Conservation (phyloP, 305 asterid genomes). For the Rubia balearica region DNA sequence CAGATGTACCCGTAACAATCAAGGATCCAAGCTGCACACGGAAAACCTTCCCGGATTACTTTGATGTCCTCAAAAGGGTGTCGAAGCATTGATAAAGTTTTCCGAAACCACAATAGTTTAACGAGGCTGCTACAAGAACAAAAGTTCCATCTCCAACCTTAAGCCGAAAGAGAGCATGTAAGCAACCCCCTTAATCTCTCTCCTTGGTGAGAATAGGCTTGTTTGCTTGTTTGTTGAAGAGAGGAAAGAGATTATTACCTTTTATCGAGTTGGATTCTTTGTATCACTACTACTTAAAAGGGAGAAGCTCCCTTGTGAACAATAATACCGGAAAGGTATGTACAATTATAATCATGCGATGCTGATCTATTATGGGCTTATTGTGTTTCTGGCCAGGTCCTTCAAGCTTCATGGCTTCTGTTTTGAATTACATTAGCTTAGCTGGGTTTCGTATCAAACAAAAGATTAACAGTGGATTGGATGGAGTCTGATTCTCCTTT, state of each 20-base stretch:
- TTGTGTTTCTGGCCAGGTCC: no score
- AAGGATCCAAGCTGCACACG: conserved; percentile 91
- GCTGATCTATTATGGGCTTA: no score
- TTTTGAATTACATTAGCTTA: no score
- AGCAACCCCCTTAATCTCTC: background rate
- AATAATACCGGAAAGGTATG: no score
- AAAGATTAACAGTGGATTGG: no score
- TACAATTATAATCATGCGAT: no score
- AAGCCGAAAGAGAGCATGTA: background rate
- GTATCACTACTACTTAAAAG: background rate
- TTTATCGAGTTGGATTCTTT: background rate
- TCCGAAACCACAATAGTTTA: background rate
- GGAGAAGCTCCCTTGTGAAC: no score
- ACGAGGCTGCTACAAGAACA: conserved; percentile 13
- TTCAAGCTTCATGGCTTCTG: no score
- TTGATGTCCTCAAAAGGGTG: conserved; percentile 63
- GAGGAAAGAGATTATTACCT: background rate
- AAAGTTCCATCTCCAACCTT: background rate
- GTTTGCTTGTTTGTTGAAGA: background rate
- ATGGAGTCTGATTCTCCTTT: no score
- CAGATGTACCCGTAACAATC: conserved; percentile 88
- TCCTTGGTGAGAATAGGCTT: background rate
- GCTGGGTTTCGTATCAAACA: no score
- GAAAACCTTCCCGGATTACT: conserved; percentile 85
- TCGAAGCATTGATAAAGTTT: conserved; percentile 43